Base-by-base conservation (phyloP, 495 filamentous ascomycete species). In the Parmelia sp. region DNA sequence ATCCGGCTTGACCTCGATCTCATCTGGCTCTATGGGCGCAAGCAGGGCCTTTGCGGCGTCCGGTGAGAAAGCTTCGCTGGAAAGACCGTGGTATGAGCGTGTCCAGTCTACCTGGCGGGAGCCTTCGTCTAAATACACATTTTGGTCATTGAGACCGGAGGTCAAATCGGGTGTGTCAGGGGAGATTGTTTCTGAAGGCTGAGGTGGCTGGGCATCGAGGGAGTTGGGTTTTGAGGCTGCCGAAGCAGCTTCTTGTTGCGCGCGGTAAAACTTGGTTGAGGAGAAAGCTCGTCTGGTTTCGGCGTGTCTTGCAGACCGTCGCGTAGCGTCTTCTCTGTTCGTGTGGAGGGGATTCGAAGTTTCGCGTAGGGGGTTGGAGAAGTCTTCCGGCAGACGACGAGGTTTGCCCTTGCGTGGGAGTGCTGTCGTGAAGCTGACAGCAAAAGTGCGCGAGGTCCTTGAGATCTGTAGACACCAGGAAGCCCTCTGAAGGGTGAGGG, bases 1-100 rank as follows among this genome's bases (percentile, higher is more conserved):
- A 76, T 98, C 94, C 33, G 90, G 88, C 79, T 98, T 98, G 71
- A 97, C 86, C 80, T 98, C 94, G 55, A 98, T 84, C 74, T 97
- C 93, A 23, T 89, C 82, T 9, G 81, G 75, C 42, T 84, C 75
- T 14, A 92, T 77, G 29, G 84, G 84, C 36, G 83, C 81, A 63
- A 91, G 81, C 57, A 98, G 76, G 8, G 92, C 77, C 36, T 87
- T 82, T 6, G 87, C 81, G 19, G 85, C 81, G 80, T 96, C 92
- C 60, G 87, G 81, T 35, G 84, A 75, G 76, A 98, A 97, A 0
- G 92, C 83, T 44, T 81, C 78, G 0, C 83, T 80, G 21, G 87
- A 89, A 33, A 97, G 83, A 2, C 94, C 94, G 75, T 96, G 89
- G 82, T 88, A 98, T 0, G 92, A 97, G 25, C 86, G 88, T 31